Conservation (phyloP, 192 early-diverging fungal genomes). For the Coemansia sp. region DNA sequence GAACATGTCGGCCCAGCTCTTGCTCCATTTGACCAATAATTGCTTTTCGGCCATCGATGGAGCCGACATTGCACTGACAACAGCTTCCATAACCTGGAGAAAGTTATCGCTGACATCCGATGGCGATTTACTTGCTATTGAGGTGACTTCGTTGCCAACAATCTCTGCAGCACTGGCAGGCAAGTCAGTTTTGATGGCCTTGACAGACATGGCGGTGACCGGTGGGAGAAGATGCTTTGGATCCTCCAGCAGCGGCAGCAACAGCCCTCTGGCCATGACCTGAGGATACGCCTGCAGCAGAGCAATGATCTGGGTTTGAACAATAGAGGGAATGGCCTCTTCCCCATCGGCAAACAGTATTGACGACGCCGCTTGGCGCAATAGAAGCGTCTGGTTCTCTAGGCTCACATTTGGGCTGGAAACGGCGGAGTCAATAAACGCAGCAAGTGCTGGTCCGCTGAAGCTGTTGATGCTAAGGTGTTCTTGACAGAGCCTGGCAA, state of each 20-base stretch:
- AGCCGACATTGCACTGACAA: conserved; percentile 13
- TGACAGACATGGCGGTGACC: conserved; percentile 23
- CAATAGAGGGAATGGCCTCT: conserved; percentile 35
- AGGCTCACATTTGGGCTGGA: conserved; percentile 24
- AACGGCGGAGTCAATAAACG: conserved; percentile 22
- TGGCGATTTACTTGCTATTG: conserved; percentile 1
- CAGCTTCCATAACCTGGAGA: conserved; percentile 35
- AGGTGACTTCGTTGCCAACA: conserved; percentile 16
- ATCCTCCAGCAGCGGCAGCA: conserved; percentile 22
- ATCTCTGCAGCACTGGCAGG: conserved; percentile 9
- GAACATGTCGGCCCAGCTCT: conserved; percentile 25
- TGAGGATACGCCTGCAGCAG: conserved; percentile 20
- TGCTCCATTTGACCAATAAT: conserved; percentile 2
- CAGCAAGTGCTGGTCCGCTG: conserved; percentile 16
- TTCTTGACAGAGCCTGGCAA: conserved; percentile 19
- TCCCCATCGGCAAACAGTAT: conserved; percentile 16
- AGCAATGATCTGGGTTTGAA: conserved; percentile 31
- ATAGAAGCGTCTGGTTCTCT: conserved; percentile 32
- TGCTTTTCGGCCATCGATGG: conserved; percentile 12
- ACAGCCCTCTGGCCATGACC: conserved; percentile 17
- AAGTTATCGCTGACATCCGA: conserved; percentile 1
- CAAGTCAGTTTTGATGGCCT: conserved; percentile 30
- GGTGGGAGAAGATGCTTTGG: conserved; percentile 11
- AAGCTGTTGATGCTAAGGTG: conserved; percentile 16
- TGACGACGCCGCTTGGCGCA: conserved; percentile 16